Evolutionary conservation across 1,284 basidiomycete genomes (phyloP).

Genomic region (Boletus mariae): DNA sequence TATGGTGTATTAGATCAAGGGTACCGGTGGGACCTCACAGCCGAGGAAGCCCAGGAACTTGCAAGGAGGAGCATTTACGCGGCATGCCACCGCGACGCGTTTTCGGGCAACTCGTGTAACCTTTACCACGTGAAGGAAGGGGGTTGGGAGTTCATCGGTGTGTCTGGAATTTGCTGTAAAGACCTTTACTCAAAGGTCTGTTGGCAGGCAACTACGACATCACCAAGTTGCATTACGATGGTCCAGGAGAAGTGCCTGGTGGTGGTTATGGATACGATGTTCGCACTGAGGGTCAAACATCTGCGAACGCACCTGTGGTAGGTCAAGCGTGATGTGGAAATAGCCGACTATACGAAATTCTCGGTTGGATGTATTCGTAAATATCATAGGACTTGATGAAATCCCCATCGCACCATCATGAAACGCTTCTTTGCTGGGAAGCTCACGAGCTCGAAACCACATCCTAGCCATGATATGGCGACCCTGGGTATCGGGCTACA

Average conservation of each 20-base stretch:
- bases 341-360: conserved; percentile 1
- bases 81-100: conserved; percentile 96
- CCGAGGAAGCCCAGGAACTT: conserved; percentile 94
- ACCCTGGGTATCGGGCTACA: conserved; percentile 38
- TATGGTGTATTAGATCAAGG: conserved; percentile 98
- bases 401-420: conserved; percentile 14
- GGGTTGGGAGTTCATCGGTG: conserved; percentile 92
- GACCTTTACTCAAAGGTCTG: conserved; percentile 11
- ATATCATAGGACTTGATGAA: background rate
- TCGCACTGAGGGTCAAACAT: conserved; percentile 42
- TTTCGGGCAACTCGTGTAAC: conserved; percentile 96
- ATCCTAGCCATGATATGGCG: conserved; percentile 17
- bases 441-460: conserved; percentile 4
- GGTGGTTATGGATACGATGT: conserved; percentile 75
- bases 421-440: conserved; percentile 22
- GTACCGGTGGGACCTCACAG: conserved; percentile 91
- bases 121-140: conserved; percentile 93
- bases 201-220: conserved; percentile 78
- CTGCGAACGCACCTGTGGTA: conserved; percentile 19
- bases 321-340: conserved; percentile 18
- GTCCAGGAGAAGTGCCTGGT: conserved; percentile 65
- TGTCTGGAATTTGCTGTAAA: conserved; percentile 22
- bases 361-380: background rate
- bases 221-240: conserved; percentile 77
- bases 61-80: conserved; percentile 95